Percentiles rank a stretch among this genome's conserved stretches.
Evolutionary conservation across 1,284 basidiomycete species (phyloP).

Genomic region (Ganoderma leucocontextum): DNA sequence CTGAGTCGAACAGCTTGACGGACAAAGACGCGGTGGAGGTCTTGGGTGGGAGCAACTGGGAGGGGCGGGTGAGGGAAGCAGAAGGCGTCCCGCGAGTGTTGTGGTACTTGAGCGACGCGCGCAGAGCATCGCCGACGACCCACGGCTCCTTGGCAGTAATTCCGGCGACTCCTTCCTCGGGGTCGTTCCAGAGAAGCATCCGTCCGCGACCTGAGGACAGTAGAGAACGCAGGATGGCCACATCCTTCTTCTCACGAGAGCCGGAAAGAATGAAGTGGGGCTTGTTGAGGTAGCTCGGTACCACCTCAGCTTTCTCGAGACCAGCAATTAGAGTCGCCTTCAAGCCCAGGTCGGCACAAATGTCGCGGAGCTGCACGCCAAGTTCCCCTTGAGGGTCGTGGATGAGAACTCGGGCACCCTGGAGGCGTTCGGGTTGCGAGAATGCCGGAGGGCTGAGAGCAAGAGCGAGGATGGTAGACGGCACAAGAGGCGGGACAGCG

Average conservation of each 20-base stretch:
- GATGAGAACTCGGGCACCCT: conserved; percentile 17
- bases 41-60: not conserved
- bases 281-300: conserved; percentile 1
- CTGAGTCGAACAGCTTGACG: conserved; percentile 14
- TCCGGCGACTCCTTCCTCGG: conserved; percentile 17
- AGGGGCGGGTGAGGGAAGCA: too few relatives aligned
- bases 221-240: conserved; percentile 14
- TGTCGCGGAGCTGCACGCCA: conserved; percentile 15
- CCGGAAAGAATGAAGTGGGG: conserved; percentile 30
- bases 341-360: conserved; percentile 15
- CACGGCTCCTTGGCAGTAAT: conserved; percentile 26
- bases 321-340: not conserved
- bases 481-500: conserved; percentile 6
- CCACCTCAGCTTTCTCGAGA: conserved; percentile 8
- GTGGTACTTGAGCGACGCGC: not conserved
- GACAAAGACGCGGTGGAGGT: not conserved
- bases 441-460: conserved; percentile 21
- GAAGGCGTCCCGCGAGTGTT: not conserved
- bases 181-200: conserved; percentile 28
- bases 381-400: conserved; percentile 17
- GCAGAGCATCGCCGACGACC: conserved; percentile 24
- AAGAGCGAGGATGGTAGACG: conserved; percentile 16
- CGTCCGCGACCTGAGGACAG: conserved; percentile 5
- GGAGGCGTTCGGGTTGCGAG: conserved; percentile 25
- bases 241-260: conserved; percentile 12